Percentiles rank a stretch among this genome's conserved stretches.
Conservation (phyloP, 164 flowering plant genomes). For the Tetrastigma voinierianum region DNA sequence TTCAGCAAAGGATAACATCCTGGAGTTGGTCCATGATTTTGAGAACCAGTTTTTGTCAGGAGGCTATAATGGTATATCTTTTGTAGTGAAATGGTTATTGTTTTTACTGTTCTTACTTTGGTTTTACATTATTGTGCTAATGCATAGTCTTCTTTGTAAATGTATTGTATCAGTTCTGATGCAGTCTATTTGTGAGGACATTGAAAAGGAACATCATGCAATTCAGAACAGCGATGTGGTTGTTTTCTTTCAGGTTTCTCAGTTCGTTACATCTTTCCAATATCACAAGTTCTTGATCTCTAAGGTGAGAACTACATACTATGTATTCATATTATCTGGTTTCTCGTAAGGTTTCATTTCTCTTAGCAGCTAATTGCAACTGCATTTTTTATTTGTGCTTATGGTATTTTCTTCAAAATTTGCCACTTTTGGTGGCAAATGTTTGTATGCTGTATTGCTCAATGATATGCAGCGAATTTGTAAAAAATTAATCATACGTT, state of each 20-base stretch:
- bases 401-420: no score
- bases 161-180: constrained; percentile 56
- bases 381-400: no score
- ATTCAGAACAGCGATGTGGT: constrained; percentile 69
- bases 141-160: no score
- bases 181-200: constrained; percentile 84
- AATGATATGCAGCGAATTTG: no score
- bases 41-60: constrained; percentile 75
- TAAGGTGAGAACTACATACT: constrained; percentile 53
- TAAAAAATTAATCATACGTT: no score
- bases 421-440: no score
- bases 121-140: background rate
- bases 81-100: background rate
- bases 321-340: background rate
- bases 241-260: constrained; percentile 74
- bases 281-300: constrained; percentile 50
- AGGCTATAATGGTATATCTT: constrained; percentile 74
- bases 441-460: no score
- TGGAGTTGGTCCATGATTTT: constrained; percentile 65
- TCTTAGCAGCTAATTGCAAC: no score
- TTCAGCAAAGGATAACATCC: constrained; percentile 46
- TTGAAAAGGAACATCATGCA: constrained; percentile 75
- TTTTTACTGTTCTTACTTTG: background rate
- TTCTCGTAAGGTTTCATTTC: no score
- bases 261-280: constrained; percentile 80